A percentile compares a stretch with the other conserved stretches of the same genome.
These are phyloP conservation scores for Gymnopilus dilepis DNA, from an alignment of 768 basidiomycete species.

Conservation along the genomic window DNA sequence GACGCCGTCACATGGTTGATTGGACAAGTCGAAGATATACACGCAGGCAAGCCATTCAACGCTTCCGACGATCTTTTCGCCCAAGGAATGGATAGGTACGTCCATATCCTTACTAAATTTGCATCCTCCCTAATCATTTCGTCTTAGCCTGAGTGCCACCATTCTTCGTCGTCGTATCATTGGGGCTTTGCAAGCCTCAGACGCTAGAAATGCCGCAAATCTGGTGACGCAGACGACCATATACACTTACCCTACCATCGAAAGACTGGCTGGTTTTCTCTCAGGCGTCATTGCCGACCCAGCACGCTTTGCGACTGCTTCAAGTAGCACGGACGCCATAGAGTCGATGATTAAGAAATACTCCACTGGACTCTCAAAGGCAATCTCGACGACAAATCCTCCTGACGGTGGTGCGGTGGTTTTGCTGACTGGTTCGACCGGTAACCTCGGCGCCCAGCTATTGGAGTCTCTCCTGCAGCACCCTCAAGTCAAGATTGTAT, in stretches of 20 bases:
- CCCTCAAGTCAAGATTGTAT: conserved; percentile 30
- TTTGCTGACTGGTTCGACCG: conserved; percentile 48
- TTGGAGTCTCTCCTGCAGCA: conserved; percentile 35
- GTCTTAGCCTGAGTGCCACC: conserved; percentile 24
- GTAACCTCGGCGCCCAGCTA: conserved; percentile 44
- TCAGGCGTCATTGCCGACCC: conserved; percentile 18
- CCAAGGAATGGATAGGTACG: conserved; percentile 29
- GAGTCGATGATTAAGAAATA: conserved; percentile 19
- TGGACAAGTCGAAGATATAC: conserved; percentile 23
- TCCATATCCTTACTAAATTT: background rate
- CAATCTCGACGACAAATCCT: background rate
- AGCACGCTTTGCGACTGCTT: background rate
- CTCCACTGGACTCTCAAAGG: background rate
- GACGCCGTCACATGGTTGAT: conserved; percentile 21
- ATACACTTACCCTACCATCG: conserved; percentile 26
- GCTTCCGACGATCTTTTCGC: conserved; percentile 24
- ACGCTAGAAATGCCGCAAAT: conserved; percentile 15
- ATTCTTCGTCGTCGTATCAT: conserved; percentile 30
- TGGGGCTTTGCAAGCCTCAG: conserved; percentile 21
- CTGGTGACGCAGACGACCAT: conserved; percentile 23
- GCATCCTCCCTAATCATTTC: background rate
- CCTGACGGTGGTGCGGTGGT: conserved; percentile 24
- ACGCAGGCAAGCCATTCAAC: conserved; percentile 1
- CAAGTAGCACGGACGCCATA: conserved; percentile 21
- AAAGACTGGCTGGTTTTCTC: conserved; percentile 23